A percentile compares a stretch with the other conserved stretches of the same genome.
These are phyloP conservation scores for Penstemon newberryi DNA, from an alignment of 257 asterid species.

Conservation along the genomic window DNA sequence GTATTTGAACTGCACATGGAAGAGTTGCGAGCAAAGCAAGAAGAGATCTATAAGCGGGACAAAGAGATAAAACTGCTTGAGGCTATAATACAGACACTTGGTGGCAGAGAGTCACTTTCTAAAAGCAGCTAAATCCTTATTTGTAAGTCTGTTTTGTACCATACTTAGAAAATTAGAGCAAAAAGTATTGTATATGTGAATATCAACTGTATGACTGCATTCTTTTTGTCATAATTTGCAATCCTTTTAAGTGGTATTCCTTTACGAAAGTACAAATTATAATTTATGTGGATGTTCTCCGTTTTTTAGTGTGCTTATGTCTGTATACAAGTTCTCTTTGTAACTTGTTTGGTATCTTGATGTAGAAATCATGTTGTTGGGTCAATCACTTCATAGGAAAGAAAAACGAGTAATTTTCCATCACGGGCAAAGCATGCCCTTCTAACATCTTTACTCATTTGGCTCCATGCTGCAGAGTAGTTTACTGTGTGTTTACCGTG, in stretches of 20 bases:
- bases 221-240: constrained; percentile 1
- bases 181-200: constrained; percentile 27
- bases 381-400: neutral
- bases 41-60: constrained; percentile 81
- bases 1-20: constrained; percentile 94
- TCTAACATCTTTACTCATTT: neutral
- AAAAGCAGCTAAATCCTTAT: constrained; percentile 32
- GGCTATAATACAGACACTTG: constrained; percentile 94
- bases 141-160: constrained; percentile 30
- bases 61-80: constrained; percentile 88
- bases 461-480: neutral
- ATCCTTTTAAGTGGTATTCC: neutral
- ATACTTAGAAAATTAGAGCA: constrained; percentile 2
- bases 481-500: too few relatives aligned
- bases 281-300: neutral
- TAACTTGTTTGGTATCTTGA: neutral
- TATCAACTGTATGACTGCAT: constrained; percentile 17
- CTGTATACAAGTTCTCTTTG: neutral
- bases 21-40: constrained; percentile 86
- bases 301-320: neutral
- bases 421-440: too few relatives aligned
- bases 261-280: neutral
- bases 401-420: neutral
- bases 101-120: constrained; percentile 60
- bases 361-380: neutral